Evolutionary conservation across 2,329 filamentous ascomycete genomes (phyloP).

Genomic region (Didymella keratinophila): DNA sequence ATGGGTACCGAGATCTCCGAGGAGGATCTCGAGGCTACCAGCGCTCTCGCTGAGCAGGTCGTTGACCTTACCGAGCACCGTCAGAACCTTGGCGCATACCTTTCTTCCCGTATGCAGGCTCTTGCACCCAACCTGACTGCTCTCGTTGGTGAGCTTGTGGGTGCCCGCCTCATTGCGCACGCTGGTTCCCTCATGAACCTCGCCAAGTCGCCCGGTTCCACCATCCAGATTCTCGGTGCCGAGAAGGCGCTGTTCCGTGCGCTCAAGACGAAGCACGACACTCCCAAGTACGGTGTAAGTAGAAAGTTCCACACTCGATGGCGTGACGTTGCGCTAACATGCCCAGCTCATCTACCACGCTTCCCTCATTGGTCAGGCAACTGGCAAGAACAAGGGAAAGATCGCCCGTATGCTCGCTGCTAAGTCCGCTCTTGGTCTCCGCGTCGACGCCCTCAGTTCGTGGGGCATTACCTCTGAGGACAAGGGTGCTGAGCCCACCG

Average conservation of each 20-base stretch:
- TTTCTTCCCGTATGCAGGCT: constrained; percentile 92
- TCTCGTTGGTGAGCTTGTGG: constrained; percentile 91
- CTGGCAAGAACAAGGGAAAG: constrained; percentile 99
- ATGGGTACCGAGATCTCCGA: constrained; percentile 98
- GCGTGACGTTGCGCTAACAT: not conserved
- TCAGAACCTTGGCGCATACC: constrained; percentile 84
- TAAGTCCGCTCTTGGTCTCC: constrained; percentile 90
- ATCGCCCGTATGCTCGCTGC: constrained; percentile 95
- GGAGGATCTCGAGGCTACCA: constrained; percentile 92
- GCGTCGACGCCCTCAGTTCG: constrained; percentile 87
- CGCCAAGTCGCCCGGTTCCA: constrained; percentile 92
- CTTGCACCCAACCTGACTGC: constrained; percentile 96
- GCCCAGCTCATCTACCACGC: constrained; percentile 70
- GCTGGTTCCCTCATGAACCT: constrained; percentile 93
- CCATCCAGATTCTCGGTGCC: constrained; percentile 96
- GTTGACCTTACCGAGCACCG: constrained; percentile 85
- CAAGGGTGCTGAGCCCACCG: constrained; percentile 66
- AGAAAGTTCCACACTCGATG: constrained; percentile 40
- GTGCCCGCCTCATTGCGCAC: constrained; percentile 93
- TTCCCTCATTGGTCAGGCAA: constrained; percentile 88
- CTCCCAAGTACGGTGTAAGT: constrained; percentile 84
- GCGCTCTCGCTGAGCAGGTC: constrained; percentile 90
- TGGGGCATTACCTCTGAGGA: constrained; percentile 69
- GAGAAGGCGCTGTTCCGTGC: constrained; percentile 99
- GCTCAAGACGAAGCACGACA: constrained; percentile 98